Evolutionary conservation across 192 early-diverging fungal genomes (phyloP), one percentile per base, ranked within the genome.

Genomic region (Allomyces javanicus): DNA sequence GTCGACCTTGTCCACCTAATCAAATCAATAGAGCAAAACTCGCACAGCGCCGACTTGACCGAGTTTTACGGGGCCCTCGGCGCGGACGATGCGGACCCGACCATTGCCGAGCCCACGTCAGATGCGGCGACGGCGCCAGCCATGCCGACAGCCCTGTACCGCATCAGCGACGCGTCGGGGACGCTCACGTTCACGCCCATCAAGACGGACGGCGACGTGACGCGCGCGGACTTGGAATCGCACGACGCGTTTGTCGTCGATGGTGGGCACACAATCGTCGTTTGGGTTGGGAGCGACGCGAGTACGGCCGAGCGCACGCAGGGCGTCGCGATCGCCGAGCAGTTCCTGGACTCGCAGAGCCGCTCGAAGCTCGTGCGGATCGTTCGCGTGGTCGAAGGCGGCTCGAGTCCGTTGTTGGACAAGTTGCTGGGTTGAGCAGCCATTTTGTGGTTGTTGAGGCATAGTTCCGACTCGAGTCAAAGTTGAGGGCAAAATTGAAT

Each of bases 191-290:
- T 87, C 67, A 81, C 74, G n/a, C 62, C 78, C 66, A 84, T 58
- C 50, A 58, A 83, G 58, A 76, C 77, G 14, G 70, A 73, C 33
- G 78, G 78, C 55, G 72, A 71, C 22, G 73, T 80, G 33, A 77
- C 23, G 6, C 67, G 68, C 63, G 66, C 64, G 9, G 68, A 77
- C 40, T 74, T 90, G 67, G 75, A 86, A 65, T 66, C 74, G 9
- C 74, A 87, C 27, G 82, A 86, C 69, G 86, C 86, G 33, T 89
- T 85, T 69, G 68, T 89, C 62, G 73, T 86, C 64, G 88, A 89
- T 73, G 77, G 74, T 22, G 78, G 78, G 22, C 67, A 74, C 65
- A 71, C 81, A 67, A 71, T 87, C 25, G 86, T 75, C 68, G 68
- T 78, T 44, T 87, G 86, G 86, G 67, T 86, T 25, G 86, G 86